phyloP scores from a whole-genome alignment of 2,329 filamentous ascomycete genomes.

The Anisogramma anomala region DNA sequence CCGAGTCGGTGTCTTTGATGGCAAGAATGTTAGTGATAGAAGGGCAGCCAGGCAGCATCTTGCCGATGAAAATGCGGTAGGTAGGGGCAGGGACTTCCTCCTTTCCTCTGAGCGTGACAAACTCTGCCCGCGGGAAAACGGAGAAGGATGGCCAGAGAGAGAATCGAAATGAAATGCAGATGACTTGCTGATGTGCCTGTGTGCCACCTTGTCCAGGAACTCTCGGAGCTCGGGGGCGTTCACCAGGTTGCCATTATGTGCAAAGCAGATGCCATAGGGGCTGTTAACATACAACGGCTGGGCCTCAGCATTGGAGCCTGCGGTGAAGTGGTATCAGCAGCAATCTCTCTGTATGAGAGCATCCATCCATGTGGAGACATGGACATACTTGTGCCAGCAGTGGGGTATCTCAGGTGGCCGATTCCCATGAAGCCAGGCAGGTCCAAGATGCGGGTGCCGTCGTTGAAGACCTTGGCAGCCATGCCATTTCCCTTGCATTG shows the following conservation, averaged over 20 bases:
- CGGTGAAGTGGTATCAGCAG: background rate
- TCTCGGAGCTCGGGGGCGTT: conserved; percentile 57
- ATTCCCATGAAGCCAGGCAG: conserved; percentile 80
- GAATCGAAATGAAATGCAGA: background rate
- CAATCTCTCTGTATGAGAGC: no score
- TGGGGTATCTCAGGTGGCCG: conserved; percentile 79
- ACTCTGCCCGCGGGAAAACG: no score
- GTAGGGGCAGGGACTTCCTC: background rate
- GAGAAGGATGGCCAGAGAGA: background rate
- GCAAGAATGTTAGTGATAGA: background rate
- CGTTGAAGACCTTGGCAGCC: conserved; percentile 63
- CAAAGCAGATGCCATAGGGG: conserved; percentile 70
- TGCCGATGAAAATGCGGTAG: background rate
- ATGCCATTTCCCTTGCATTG: conserved; percentile 88
- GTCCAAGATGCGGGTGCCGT: conserved; percentile 61
- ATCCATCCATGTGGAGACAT: no score
- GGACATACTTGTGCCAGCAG: conserved; percentile 56
- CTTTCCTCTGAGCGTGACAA: no score
- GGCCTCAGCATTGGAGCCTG: conserved; percentile 56
- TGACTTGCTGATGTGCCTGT: conserved; percentile 58
- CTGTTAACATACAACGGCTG: conserved; percentile 90
- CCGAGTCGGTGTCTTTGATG: conserved; percentile 58
- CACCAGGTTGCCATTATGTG: conserved; percentile 83
- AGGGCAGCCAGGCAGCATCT: background rate
- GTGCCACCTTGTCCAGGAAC: conserved; percentile 66